Evolutionary conservation across 768 basidiomycete genomes (phyloP).

Genomic region (Lactarius vividus): DNA sequence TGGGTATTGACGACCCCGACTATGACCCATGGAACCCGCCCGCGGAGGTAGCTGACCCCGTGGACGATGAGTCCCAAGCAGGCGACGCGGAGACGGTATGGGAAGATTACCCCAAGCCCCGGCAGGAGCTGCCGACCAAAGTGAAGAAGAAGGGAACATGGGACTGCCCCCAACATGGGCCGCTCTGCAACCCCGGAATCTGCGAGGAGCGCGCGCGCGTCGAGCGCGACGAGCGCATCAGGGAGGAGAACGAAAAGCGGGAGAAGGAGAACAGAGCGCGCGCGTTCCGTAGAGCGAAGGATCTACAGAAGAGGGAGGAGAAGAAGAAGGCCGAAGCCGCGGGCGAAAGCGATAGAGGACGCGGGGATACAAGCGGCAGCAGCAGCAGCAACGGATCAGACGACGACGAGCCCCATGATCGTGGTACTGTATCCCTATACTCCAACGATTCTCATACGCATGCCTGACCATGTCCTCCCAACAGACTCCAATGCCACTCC

Average conservation of each 20-base stretch:
- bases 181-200: slow-evolving; percentile 17
- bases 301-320: background rate
- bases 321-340: background rate
- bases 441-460: background rate
- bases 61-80: background rate
- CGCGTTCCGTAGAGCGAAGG: background rate
- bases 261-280: background rate
- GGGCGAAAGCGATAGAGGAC: too few species aligned
- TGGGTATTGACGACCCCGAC: background rate
- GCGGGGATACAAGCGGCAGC: background rate
- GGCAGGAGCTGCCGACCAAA: slow-evolving; percentile 2
- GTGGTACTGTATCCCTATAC: background rate
- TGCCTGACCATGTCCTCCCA: too few species aligned
- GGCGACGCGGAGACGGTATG: background rate
- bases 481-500: background rate
- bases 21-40: background rate
- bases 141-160: background rate
- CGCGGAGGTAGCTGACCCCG: background rate
- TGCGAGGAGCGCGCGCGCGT: slow-evolving; percentile 8
- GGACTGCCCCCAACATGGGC: slow-evolving; percentile 18
- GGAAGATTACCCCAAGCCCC: background rate
- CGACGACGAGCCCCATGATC: background rate
- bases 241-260: slow-evolving; percentile 6
- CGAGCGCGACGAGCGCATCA: background rate
- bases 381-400: background rate